These are phyloP conservation scores for Lindgomyces ingoldianus DNA, from an alignment of 495 filamentous ascomycete species.

Conservation along the genomic window DNA sequence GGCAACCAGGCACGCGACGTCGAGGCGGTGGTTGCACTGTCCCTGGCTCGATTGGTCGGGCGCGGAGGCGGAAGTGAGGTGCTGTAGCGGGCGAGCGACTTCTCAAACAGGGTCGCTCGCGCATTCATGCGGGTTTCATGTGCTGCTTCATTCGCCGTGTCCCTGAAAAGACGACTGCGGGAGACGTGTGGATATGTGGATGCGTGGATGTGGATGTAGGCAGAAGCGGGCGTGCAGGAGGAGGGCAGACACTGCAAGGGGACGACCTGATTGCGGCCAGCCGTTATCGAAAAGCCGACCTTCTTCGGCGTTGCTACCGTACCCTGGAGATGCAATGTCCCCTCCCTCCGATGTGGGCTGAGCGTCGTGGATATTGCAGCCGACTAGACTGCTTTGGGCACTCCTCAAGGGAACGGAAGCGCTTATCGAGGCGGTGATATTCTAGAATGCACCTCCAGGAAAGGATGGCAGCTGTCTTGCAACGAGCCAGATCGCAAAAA, in stretches of 20 bases:
- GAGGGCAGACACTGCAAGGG: not conserved
- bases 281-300: slow-evolving; percentile 1
- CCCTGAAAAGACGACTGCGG: not conserved
- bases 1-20: slow-evolving; percentile 21
- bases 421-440: not conserved
- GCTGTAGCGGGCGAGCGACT: no score
- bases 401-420: not conserved
- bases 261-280: slow-evolving; percentile 1
- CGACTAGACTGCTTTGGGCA: not conserved
- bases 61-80: not conserved
- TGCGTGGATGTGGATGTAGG: not conserved
- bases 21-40: slow-evolving; percentile 9
- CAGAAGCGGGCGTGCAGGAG: not conserved
- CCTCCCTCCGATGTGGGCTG: not conserved
- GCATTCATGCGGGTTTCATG: not conserved
- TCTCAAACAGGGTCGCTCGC: no score
- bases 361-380: not conserved
- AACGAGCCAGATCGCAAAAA: not conserved
- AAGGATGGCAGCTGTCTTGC: not conserved
- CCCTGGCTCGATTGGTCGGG: slow-evolving; percentile 18
- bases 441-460: not conserved
- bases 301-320: not conserved
- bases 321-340: not conserved
- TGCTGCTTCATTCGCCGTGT: not conserved
- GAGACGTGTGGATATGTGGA: not conserved